Evolutionary conservation across 345 rosid species (phyloP).

Genomic region (Eucalyptus tenuipes): DNA sequence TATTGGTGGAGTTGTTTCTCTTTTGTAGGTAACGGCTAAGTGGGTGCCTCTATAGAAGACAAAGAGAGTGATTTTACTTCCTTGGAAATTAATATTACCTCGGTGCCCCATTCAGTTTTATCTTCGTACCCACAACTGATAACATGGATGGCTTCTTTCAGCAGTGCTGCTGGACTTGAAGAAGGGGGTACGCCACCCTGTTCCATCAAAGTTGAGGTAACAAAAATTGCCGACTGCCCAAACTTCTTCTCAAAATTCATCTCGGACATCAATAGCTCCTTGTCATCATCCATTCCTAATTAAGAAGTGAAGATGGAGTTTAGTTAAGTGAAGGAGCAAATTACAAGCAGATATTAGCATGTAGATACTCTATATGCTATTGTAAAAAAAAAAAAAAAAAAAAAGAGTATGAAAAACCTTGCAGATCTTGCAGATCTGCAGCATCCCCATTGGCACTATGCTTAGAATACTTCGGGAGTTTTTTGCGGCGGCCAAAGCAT

Average conservation of each 20-base stretch:
- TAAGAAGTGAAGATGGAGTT: neutral
- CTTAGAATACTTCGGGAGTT: conserved; percentile 40
- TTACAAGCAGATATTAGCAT: neutral
- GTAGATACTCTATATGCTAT: neutral
- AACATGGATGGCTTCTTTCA: conserved; percentile 98
- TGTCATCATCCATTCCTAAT: conserved; percentile 57
- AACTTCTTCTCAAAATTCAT: conserved; percentile 93
- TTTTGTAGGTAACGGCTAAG: neutral
- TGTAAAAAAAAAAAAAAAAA: neutral
- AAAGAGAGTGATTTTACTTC: neutral
- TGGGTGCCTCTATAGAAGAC: neutral
- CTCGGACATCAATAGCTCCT: conserved; percentile 77
- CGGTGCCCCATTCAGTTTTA: conserved; percentile 95
- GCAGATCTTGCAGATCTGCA: conserved; percentile 46
- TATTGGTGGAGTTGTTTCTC: neutral
- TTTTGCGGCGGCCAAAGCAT: conserved; percentile 82
- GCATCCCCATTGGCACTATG: conserved; percentile 29
- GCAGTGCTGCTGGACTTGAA: conserved; percentile 89
- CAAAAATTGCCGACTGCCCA: conserved; percentile 90
- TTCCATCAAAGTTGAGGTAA: conserved; percentile 91
- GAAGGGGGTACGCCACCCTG: conserved; percentile 97
- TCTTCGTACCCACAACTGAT: conserved; percentile 98
- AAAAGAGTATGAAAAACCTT: conserved; percentile 22
- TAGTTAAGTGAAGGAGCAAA: neutral
- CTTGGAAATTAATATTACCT: conserved; percentile 30